Evolutionary conservation across 2,329 filamentous ascomycete species (phyloP).

Genomic region (Aspergillus ochraceus): DNA sequence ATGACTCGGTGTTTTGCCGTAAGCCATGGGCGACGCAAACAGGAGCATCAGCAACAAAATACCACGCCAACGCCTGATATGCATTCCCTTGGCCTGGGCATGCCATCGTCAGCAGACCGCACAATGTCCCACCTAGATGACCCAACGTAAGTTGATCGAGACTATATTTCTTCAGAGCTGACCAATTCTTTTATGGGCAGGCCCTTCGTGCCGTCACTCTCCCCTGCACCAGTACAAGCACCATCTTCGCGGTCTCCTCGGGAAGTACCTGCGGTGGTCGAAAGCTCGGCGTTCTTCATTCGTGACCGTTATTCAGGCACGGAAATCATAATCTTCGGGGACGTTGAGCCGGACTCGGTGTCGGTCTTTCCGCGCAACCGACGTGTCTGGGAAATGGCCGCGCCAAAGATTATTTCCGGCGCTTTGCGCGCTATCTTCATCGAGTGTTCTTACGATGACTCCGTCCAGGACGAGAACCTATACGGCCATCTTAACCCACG

Average conservation of each 20-base stretch:
- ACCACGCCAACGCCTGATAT: not conserved
- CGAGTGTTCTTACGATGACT: constrained; percentile 90
- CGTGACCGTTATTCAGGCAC: constrained; percentile 67
- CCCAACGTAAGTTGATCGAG: not conserved
- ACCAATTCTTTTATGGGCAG: not conserved
- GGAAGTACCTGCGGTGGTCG: constrained; percentile 40
- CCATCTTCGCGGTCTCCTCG: not conserved
- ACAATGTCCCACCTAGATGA: not conserved
- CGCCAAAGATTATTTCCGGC: constrained; percentile 75
- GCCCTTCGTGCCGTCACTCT: not conserved
- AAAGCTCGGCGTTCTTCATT: constrained; percentile 93
- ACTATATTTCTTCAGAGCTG: constrained; percentile 18
- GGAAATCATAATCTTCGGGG: constrained; percentile 91
- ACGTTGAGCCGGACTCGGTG: constrained; percentile 88
- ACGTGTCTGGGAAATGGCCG: constrained; percentile 85
- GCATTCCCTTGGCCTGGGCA: too few species aligned
- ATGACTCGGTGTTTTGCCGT: constrained; percentile 84
- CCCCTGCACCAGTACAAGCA: not conserved
- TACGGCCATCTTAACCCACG: constrained; percentile 87
- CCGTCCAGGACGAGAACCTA: constrained; percentile 71
- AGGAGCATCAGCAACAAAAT: not conserved
- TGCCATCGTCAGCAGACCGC: not conserved
- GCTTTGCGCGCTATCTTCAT: constrained; percentile 82
- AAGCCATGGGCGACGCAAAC: constrained; percentile 83
- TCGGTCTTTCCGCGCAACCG: constrained; percentile 78